These are phyloP conservation scores for Limnanthes douglasii DNA, from an alignment of 345 rosid species.

Conservation along the genomic window DNA sequence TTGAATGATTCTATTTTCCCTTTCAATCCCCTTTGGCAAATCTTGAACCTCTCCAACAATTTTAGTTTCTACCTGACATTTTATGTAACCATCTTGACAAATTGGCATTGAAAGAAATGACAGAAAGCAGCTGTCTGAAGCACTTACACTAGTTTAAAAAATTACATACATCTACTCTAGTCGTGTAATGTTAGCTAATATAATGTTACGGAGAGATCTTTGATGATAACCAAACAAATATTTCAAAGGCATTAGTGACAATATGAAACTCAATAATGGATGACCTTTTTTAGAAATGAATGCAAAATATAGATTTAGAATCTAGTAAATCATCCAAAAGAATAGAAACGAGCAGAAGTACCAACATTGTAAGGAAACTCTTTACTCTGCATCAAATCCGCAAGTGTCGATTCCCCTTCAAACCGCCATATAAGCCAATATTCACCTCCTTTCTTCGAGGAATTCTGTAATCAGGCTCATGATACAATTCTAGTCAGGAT, in stretches of 20 bases:
- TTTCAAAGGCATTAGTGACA: no score
- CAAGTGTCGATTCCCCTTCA: slow-evolving; percentile 82
- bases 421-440: slow-evolving; percentile 91
- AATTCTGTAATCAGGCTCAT: slow-evolving; percentile 31
- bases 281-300: no score
- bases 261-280: no score
- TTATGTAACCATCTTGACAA: slow-evolving; percentile 3
- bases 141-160: no score
- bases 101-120: no score
- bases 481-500: neutral
- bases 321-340: neutral
- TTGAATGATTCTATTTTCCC: slow-evolving; percentile 80
- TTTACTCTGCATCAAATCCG: slow-evolving; percentile 66
- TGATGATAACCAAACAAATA: no score
- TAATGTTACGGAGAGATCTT: no score
- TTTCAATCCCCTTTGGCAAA: slow-evolving; percentile 68
- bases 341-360: slow-evolving; percentile 10
- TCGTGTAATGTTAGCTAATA: no score
- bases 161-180: no score
- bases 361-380: slow-evolving; percentile 90
- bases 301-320: slow-evolving; percentile 1
- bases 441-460: slow-evolving; percentile 66
- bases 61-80: slow-evolving; percentile 70
- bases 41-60: slow-evolving; percentile 67
- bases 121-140: no score